These are phyloP conservation scores for Creolimax fragrantissima DNA, from an alignment of 78 protist species.

Conservation along the genomic window DNA sequence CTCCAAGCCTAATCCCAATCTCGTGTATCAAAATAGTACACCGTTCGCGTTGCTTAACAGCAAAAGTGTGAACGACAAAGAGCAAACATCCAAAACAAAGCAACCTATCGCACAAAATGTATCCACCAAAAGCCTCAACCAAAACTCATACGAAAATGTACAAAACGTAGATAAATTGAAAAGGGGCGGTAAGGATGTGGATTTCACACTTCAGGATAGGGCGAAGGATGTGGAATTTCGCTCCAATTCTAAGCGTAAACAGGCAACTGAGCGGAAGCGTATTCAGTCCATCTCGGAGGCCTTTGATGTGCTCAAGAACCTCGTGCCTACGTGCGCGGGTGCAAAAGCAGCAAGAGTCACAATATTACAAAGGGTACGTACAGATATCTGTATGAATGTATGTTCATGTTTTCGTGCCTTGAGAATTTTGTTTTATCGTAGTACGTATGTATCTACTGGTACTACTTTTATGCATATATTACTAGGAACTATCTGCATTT, in stretches of 20 bases:
- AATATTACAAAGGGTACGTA: background rate
- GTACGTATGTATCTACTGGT: no score
- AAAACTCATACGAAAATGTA: background rate
- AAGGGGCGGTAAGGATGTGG: background rate
- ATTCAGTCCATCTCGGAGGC: background rate
- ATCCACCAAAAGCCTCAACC: background rate
- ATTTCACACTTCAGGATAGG: background rate
- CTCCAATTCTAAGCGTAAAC: background rate
- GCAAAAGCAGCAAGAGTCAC: background rate
- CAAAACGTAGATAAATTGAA: background rate
- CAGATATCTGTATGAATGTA: background rate
- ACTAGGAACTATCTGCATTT: no score
- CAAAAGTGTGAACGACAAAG: background rate
- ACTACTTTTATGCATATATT: no score
- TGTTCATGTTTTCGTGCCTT: no score
- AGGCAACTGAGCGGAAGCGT: background rate
- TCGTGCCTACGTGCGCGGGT: background rate
- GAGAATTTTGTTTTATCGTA: no score
- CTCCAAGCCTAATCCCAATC: no score
- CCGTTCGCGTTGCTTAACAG: background rate
- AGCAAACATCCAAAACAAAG: background rate
- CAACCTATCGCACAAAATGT: background rate
- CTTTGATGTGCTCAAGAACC: background rate
- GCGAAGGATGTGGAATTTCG: background rate
- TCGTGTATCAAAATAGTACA: no score